Conservation (phyloP, 257 asterid genomes). For the Penstemon eatonii region DNA sequence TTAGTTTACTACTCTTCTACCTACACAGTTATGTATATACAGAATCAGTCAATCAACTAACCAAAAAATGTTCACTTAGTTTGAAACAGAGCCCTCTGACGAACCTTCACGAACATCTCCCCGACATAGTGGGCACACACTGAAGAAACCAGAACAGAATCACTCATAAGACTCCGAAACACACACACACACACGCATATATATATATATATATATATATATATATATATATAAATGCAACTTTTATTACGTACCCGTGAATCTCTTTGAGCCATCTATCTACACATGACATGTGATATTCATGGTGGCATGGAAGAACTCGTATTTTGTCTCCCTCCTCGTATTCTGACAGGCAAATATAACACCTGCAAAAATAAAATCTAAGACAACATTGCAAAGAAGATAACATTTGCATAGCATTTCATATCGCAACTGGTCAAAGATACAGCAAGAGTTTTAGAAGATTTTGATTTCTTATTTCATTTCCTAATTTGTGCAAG, state of each 20-base stretch:
- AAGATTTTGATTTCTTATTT: background rate
- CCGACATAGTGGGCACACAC: conserved; percentile 95
- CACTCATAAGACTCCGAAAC: conserved; percentile 11
- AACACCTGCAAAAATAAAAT: conserved; percentile 57
- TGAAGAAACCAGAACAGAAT: conserved; percentile 35
- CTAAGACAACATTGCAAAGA: background rate
- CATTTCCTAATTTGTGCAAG: conserved; percentile 3
- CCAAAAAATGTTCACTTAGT: conserved; percentile 25
- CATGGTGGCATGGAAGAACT: conserved; percentile 84
- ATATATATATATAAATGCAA: too few species aligned
- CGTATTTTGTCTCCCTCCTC: conserved; percentile 86
- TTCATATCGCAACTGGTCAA: background rate
- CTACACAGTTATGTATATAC: conserved; percentile 21
- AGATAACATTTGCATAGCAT: background rate
- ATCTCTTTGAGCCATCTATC: conserved; percentile 97
- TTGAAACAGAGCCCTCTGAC: conserved; percentile 43
- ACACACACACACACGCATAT: background rate
- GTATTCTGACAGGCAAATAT: conserved; percentile 84
- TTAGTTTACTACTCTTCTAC: conserved; percentile 6
- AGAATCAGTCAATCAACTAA: background rate
- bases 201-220: too few species aligned
- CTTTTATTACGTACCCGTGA: conserved; percentile 60
- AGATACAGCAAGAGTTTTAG: background rate
- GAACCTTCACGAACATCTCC: conserved; percentile 75
- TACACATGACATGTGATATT: conserved; percentile 71